Percentiles rank a stretch among this genome's conserved stretches.
Conservation (phyloP, 2,329 filamentous ascomycete genomes). For the Exophiala viscosa region DNA sequence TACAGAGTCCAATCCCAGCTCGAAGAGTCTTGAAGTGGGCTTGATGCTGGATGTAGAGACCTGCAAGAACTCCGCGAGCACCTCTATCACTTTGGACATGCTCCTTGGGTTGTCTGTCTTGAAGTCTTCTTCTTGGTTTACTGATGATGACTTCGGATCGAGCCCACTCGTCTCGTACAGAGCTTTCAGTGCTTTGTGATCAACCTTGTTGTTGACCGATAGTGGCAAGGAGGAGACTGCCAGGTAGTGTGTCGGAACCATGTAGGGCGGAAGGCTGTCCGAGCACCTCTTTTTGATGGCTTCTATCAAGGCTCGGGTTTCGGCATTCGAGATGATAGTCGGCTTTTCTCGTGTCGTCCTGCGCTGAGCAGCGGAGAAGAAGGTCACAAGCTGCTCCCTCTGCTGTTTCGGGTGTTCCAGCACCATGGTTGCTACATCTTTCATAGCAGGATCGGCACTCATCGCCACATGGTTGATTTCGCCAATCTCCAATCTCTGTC, state of each 20-base stretch:
- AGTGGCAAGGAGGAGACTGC: constrained; percentile 69
- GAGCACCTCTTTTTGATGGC: constrained; percentile 62
- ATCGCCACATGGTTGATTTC: constrained; percentile 86
- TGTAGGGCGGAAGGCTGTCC: constrained; percentile 71
- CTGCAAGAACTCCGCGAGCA: constrained; percentile 41
- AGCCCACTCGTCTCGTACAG: constrained; percentile 57
- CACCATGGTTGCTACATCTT: constrained; percentile 74
- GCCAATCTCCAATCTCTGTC: constrained; percentile 81
- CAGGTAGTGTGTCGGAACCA: constrained; percentile 84
- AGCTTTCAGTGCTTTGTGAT: constrained; percentile 63
- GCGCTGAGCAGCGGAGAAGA: constrained; percentile 48
- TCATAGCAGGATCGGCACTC: constrained; percentile 53
- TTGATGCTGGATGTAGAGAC: constrained; percentile 45
- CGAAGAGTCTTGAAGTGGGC: constrained; percentile 68
- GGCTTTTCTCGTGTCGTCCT: constrained; percentile 18
- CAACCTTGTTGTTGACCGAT: constrained; percentile 85
- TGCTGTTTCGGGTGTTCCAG: constrained; percentile 65
- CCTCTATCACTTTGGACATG: constrained; percentile 52
- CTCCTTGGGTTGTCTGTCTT: constrained; percentile 38
- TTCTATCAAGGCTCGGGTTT: constrained; percentile 41
- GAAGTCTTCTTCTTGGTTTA: constrained; percentile 43
- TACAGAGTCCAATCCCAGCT: constrained; percentile 84
- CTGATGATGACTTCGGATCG: constrained; percentile 55
- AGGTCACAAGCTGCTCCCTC: constrained; percentile 81
- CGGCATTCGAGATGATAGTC: constrained; percentile 38